These are phyloP conservation scores for Heliocybe sulcata DNA, from an alignment of 1,284 basidiomycete genomes.

Conservation along the genomic window DNA sequence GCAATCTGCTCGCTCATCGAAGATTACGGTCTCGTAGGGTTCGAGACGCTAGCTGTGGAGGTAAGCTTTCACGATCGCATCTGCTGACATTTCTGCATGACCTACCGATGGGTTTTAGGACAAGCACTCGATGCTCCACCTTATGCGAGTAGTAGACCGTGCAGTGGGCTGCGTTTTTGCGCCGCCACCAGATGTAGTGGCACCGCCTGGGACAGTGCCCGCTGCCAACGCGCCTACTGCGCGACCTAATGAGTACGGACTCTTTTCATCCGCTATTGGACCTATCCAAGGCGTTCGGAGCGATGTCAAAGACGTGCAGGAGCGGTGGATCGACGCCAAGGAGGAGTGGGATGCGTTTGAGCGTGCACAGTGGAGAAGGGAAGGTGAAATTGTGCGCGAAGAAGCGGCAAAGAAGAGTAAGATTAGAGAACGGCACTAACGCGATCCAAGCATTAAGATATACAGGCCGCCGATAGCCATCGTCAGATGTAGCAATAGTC, in stretches of 20 bases:
- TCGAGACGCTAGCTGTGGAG: slow-evolving; percentile 96
- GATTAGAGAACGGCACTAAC: neutral
- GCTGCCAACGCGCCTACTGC: slow-evolving; percentile 31
- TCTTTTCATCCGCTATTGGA: slow-evolving; percentile 63
- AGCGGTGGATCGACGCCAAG: slow-evolving; percentile 78
- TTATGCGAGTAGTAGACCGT: slow-evolving; percentile 78
- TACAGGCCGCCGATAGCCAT: too few species aligned
- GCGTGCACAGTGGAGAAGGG: slow-evolving; percentile 58
- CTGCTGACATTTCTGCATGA: neutral
- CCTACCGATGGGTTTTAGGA: slow-evolving; percentile 44
- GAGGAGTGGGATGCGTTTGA: slow-evolving; percentile 79
- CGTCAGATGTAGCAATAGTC: too few species aligned
- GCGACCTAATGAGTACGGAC: slow-evolving; percentile 58
- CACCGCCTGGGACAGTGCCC: slow-evolving; percentile 45
- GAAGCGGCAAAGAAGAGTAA: slow-evolving; percentile 18
- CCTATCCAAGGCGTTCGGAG: slow-evolving; percentile 44
- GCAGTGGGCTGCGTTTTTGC: slow-evolving; percentile 87
- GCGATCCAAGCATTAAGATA: neutral
- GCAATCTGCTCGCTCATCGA: slow-evolving; percentile 90
- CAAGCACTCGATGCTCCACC: slow-evolving; percentile 87
- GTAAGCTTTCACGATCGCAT: slow-evolving; percentile 29
- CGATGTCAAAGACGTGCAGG: slow-evolving; percentile 78
- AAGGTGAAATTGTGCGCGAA: slow-evolving; percentile 37
- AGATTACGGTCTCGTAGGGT: slow-evolving; percentile 91
- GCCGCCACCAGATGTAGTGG: slow-evolving; percentile 43